These are phyloP conservation scores for Dioszegia aurantiaca DNA, from an alignment of 768 basidiomycete genomes.

Conservation along the genomic window DNA sequence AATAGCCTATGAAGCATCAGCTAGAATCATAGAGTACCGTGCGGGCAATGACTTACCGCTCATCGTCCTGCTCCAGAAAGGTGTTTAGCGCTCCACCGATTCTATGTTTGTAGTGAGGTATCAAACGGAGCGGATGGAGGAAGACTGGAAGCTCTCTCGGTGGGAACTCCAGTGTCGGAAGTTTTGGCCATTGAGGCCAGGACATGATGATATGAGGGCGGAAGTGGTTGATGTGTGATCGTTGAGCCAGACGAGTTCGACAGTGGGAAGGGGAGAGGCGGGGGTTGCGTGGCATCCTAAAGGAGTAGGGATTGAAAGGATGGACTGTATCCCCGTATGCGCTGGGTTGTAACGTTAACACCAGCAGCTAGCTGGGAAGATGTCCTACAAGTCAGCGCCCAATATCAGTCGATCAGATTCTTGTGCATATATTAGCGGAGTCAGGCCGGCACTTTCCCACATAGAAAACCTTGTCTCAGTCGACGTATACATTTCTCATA, in stretches of 20 bases:
- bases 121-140: slow-evolving; percentile 30
- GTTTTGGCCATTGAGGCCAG: not conserved
- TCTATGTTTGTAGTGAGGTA: slow-evolving; percentile 21
- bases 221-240: not conserved
- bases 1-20: slow-evolving; percentile 26
- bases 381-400: too few relatives aligned
- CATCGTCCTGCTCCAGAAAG: slow-evolving; percentile 1
- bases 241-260: not conserved
- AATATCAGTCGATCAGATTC: too few relatives aligned
- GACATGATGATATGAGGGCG: not conserved
- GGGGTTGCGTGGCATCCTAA: too few relatives aligned
- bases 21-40: not conserved
- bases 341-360: too few relatives aligned
- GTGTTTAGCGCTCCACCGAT: not conserved
- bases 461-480: too few relatives aligned
- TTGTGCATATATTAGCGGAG: too few relatives aligned
- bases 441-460: too few relatives aligned
- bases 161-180: slow-evolving; percentile 6
- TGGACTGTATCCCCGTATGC: too few relatives aligned
- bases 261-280: not conserved
- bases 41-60: not conserved
- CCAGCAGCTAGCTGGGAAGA: too few relatives aligned
- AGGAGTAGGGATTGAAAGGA: too few relatives aligned
- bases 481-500: too few relatives aligned
- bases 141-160: slow-evolving; percentile 29